These are phyloP conservation scores for Whalleya microplaca DNA, from an alignment of 2,329 filamentous ascomycete species.

Conservation along the genomic window DNA sequence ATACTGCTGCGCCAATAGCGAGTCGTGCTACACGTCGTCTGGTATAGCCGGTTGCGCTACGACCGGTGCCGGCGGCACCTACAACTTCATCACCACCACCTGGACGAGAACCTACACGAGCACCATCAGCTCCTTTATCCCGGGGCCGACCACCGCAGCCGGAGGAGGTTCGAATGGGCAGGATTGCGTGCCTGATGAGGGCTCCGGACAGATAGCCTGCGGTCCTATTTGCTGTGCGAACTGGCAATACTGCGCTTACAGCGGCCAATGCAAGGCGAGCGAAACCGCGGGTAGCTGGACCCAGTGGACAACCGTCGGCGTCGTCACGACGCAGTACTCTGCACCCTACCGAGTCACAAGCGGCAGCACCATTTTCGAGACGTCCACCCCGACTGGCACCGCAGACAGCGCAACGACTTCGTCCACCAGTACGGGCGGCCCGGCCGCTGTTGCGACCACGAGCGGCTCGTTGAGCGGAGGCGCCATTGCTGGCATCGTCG, in stretches of 20 bases:
- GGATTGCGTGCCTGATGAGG: constrained; percentile 52
- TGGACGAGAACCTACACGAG: constrained; percentile 66
- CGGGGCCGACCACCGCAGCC: constrained; percentile 49
- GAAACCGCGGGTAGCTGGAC: constrained; percentile 49
- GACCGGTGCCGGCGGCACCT: constrained; percentile 34
- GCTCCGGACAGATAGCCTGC: constrained; percentile 63
- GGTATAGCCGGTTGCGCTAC: constrained; percentile 55
- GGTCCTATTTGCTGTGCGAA: constrained; percentile 71
- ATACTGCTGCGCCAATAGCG: constrained; percentile 55
- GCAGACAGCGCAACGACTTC: constrained; percentile 56
- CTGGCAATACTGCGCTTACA: constrained; percentile 67
- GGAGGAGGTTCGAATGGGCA: constrained; percentile 39
- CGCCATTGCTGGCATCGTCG: constrained; percentile 80
- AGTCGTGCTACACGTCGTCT: constrained; percentile 56
- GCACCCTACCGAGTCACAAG: constrained; percentile 57
- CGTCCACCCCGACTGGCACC: constrained; percentile 53
- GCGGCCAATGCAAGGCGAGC: constrained; percentile 61
- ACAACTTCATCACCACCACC: constrained; percentile 55
- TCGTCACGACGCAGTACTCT: constrained; percentile 59
- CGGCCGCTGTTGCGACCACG: constrained; percentile 45
- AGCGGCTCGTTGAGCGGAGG: constrained; percentile 63
- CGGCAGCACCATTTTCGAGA: constrained; percentile 45
- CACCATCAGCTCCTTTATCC: constrained; percentile 54
- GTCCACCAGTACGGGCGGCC: constrained; percentile 52
- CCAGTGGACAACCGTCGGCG: constrained; percentile 49